Evolutionary conservation across 495 filamentous ascomycete genomes (phyloP).

Genomic region (Hypoxylon fuscum): DNA sequence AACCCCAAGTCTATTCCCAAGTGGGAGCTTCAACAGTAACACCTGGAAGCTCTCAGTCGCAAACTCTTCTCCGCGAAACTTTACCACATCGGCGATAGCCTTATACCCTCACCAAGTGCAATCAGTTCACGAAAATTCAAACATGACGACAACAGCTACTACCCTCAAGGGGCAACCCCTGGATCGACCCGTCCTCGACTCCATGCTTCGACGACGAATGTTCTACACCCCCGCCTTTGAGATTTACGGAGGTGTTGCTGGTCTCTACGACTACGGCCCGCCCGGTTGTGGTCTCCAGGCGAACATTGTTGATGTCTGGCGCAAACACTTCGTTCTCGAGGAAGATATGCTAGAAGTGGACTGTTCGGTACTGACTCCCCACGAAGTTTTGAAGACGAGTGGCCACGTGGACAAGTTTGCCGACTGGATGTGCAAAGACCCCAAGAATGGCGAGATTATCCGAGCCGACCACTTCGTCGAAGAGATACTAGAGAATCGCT

Average conservation of each 20-base stretch:
- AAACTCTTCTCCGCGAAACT: conserved; percentile 12
- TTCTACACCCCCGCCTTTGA: conserved; percentile 97
- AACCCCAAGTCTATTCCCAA: conserved; percentile 6
- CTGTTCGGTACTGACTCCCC: conserved; percentile 84
- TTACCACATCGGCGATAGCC: conserved; percentile 13
- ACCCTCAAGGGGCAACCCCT: conserved; percentile 90
- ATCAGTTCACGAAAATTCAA: background rate
- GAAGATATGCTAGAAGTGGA: conserved; percentile 93
- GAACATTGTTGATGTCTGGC: conserved; percentile 90
- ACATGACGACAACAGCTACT: conserved; percentile 61
- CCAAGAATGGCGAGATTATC: conserved; percentile 95
- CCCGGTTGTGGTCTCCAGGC: conserved; percentile 81
- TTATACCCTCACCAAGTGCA: conserved; percentile 2
- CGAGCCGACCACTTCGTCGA: conserved; percentile 96
- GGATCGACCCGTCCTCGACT: conserved; percentile 81
- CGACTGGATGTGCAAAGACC: conserved; percentile 99
- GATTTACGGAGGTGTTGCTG: conserved; percentile 87
- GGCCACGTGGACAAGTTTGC: conserved; percentile 98
- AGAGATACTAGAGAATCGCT: conserved; percentile 83
- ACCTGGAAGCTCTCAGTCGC: conserved; percentile 4
- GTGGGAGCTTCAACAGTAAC: background rate
- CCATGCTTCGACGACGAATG: conserved; percentile 83
- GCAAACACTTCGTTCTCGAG: conserved; percentile 90
- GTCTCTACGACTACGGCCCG: conserved; percentile 87
- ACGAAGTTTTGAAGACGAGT: conserved; percentile 92